A percentile compares a stretch with the other conserved stretches of the same genome.
phyloP scores from a whole-genome alignment of 129 eudicot species.

The Heracleum sosnowskyi region DNA sequence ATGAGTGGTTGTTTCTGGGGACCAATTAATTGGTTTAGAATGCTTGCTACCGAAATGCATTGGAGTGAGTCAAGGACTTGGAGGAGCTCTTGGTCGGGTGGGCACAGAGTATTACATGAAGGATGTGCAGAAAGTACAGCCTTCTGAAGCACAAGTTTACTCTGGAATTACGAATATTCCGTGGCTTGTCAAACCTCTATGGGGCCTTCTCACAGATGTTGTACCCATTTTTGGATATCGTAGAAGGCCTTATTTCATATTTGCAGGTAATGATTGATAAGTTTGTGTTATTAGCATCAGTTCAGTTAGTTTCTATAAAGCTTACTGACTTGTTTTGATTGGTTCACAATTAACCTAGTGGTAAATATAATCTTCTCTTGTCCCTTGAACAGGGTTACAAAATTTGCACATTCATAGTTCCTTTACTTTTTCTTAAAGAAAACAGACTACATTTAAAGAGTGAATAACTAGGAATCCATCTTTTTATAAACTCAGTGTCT shows the following conservation, averaged over 20 bases:
- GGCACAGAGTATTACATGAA: conserved; percentile 92
- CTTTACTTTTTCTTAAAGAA: no score
- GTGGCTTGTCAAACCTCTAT: conserved; percentile 89
- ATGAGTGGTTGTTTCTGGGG: conserved; percentile 25
- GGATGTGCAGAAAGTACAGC: conserved; percentile 98
- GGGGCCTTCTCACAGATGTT: conserved; percentile 94
- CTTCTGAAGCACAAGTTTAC: conserved; percentile 94
- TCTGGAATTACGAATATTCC: conserved; percentile 74
- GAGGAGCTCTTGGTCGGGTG: conserved; percentile 68
- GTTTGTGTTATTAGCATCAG: background rate
- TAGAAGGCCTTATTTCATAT: conserved; percentile 75
- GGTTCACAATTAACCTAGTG: background rate
- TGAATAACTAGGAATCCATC: no score
- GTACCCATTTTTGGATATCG: conserved; percentile 73
- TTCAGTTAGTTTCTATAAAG: no score
- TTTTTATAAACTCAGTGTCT: no score
- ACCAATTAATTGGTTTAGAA: conserved; percentile 63
- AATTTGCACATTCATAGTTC: no score
- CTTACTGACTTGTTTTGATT: background rate
- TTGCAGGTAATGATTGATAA: conserved; percentile 44
- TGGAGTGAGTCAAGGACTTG: conserved; percentile 89
- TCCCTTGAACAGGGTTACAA: background rate
- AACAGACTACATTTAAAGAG: no score
- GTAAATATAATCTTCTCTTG: background rate
- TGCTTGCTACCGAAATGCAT: conserved; percentile 64